Percentiles rank a stretch among this genome's conserved stretches.
Conservation (phyloP, 2,329 filamentous ascomycete genomes). For the Rugonectria rugulosa region DNA sequence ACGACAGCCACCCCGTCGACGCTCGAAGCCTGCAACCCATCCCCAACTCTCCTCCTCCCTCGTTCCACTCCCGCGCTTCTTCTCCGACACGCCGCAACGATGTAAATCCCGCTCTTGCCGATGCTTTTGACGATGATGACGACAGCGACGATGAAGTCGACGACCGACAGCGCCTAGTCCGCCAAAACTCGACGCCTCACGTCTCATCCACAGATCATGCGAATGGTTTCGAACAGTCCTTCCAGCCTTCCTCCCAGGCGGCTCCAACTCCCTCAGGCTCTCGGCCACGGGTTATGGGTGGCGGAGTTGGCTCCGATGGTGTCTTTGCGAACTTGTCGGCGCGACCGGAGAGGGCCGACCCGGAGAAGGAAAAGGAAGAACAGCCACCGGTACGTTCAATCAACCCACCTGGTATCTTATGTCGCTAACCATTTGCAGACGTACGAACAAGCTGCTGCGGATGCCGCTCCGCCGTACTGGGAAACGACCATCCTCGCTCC, state of each 20-base stretch:
- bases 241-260: conserved; percentile 22
- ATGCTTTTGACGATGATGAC: conserved; percentile 88
- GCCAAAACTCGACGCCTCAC: conserved; percentile 59
- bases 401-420: not conserved
- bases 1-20: conserved; percentile 51
- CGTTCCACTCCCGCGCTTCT: conserved; percentile 86
- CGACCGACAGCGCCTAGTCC: conserved; percentile 86
- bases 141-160: conserved; percentile 76
- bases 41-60: conserved; percentile 75
- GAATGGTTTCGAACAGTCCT: conserved; percentile 26
- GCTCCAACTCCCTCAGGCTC: conserved; percentile 44
- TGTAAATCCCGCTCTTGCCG: conserved; percentile 83
- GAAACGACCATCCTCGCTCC: conserved; percentile 97
- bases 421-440: conserved; percentile 66
- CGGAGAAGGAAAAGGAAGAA: conserved; percentile 83
- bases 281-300: conserved; percentile 66
- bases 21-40: conserved; percentile 48
- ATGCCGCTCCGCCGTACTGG: conserved; percentile 97
- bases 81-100: conserved; percentile 51
- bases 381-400: conserved; percentile 80
- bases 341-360: conserved; percentile 82
- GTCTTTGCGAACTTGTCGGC: conserved; percentile 96
- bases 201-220: conserved; percentile 29
- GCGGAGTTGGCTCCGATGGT: conserved; percentile 84
- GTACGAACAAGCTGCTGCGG: conserved; percentile 97